phyloP scores from a whole-genome alignment of 2,329 filamentous ascomycete species.

The Zymoseptoria ardabiliae region DNA sequence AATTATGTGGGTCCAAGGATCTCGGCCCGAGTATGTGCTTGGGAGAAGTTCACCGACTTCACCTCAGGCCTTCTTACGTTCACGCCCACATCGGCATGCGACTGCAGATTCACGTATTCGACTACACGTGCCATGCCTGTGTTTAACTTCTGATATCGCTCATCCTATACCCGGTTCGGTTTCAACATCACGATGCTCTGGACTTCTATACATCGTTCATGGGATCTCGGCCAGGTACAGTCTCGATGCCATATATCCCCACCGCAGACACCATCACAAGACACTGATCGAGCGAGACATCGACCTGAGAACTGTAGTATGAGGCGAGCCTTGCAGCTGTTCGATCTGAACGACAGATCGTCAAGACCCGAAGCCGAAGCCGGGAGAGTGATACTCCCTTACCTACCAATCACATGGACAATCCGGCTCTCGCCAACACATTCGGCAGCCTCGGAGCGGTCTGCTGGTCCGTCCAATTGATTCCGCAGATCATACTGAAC shows the following conservation, averaged over 20 bases:
- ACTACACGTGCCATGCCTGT: too few species aligned
- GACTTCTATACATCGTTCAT: neutral
- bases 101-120: neutral
- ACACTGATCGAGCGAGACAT: neutral
- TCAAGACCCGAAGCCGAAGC: neutral
- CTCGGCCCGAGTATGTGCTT: neutral
- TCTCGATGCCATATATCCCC: neutral
- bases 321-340: neutral
- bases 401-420: constrained; percentile 7
- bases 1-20: neutral
- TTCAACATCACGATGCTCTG: too few species aligned
- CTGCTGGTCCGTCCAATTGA: constrained; percentile 62
- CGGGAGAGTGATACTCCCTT: neutral
- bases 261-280: neutral
- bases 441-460: constrained; percentile 54
- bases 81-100: neutral
- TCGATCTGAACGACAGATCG: neutral
- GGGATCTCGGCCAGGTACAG: neutral
- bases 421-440: constrained; percentile 41
- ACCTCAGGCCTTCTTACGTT: neutral
- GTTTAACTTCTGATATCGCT: too few species aligned
- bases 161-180: too few species aligned
- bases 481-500: constrained; percentile 64
- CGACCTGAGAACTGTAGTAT: neutral
- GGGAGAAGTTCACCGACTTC: neutral